Base-by-base conservation (phyloP, 805 yeast genomes). In the Komagataella mondaviorum region DNA sequence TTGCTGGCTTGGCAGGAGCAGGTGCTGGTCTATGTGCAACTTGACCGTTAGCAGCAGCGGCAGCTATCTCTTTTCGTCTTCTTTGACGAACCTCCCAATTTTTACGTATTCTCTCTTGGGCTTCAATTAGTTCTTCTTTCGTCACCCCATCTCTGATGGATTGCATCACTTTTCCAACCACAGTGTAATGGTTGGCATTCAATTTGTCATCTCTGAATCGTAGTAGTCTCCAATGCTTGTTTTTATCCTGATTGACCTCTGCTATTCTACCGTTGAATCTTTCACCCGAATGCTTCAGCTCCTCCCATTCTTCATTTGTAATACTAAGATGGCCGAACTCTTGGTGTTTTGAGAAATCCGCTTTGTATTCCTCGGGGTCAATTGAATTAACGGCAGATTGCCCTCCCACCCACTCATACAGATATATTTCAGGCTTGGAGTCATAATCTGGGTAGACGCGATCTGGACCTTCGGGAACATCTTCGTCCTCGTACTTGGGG, bases 161-260 rank as follows among this genome's bases (percentile, higher is more conserved):
- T 55, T 81, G 80, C 47, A 91, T 67, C 39, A 93, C 89, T 61
- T 85, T 91, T 54, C 80, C 80, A 5, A 90, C 96, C 22, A 87
- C 89, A 10, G 81, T 71, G 14, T 81, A 66, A 64, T 88, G 96
- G 64, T 93, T 93, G 6, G 95, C 98, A 61, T 86, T 83, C 16
- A 77, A 66, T 62, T 93, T 93, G 66, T 93, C 99, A 68, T 93
- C 96, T 63, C 99, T 76, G 65, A 91, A 93, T 54, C 99, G 73
- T 52, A 91, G 64, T 71, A 87, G 73, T 54, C 80, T 79, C 99
- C 99, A 93, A 48, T 75, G 77, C 3, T 84, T 83, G 18, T 67
- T 67, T 22, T 70, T 69, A 54, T 81, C 85, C 61, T 81, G 78
- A 51, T 85, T 74, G 55, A 93, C 88, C 65, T 93, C 99, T 1